Evolutionary conservation across 129 eudicot species (phyloP).

Genomic region (Oenanthe sinensis): DNA sequence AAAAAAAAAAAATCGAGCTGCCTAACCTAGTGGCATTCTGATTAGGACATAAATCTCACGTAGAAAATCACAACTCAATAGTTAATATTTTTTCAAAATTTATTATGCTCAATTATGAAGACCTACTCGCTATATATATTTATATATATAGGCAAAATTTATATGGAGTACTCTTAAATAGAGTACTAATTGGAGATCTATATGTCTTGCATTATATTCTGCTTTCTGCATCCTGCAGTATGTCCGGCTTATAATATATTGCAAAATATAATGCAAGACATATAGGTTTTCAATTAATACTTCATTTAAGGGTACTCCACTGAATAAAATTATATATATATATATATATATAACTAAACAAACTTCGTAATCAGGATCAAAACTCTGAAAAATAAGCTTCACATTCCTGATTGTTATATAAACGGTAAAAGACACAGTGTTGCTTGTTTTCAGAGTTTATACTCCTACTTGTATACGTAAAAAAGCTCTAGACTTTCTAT

Average conservation of each 20-base stretch:
- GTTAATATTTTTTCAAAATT: neutral
- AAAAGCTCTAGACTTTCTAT: neutral
- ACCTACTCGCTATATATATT: neutral
- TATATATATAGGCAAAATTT: too few relatives aligned
- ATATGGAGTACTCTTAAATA: too few relatives aligned
- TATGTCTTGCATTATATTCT: too few relatives aligned
- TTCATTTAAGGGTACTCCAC: too few relatives aligned
- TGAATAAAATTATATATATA: too few relatives aligned
- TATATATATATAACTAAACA: neutral
- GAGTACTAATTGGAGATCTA: too few relatives aligned
- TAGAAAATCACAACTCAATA: neutral
- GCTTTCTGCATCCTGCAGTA: too few relatives aligned
- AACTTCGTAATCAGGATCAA: neutral
- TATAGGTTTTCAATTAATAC: too few relatives aligned
- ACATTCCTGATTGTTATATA: neutral
- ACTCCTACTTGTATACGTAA: neutral
- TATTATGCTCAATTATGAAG: neutral
- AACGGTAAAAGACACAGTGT: neutral
- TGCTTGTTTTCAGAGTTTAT: neutral
- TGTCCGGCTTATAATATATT: too few relatives aligned
- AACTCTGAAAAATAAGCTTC: neutral
- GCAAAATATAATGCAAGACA: too few relatives aligned
- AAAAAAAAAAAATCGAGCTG: neutral
- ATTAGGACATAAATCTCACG: neutral
- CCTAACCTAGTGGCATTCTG: neutral